Evolutionary conservation across 2,329 filamentous ascomycete genomes (phyloP), one percentile per base, ranked within the genome.

Genomic region (Myriosclerotinia curreyana): DNA sequence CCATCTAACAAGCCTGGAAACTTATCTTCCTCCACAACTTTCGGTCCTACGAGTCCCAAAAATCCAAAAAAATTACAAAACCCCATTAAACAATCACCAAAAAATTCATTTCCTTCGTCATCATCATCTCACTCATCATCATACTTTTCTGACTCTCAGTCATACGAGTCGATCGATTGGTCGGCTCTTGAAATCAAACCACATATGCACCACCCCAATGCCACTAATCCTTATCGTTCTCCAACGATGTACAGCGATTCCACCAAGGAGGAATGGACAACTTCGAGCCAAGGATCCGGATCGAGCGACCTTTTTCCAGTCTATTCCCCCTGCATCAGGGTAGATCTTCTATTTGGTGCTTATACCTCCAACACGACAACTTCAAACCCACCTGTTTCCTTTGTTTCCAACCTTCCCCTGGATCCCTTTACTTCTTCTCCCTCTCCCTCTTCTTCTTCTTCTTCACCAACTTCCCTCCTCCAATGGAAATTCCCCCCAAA

Each of bases 121-220:
- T 34, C 40, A 17, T 31, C 40, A 22, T 34, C 54, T 20, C 3
- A 5, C 6, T 34, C 49, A 1, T 51, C 49, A n/a, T 42, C 38
- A 17, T 25, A 46, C 25, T 48, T 48, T 46, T 58, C 55, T 22
- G 55, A 58, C 22, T 58, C 55, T 5, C n/a, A 31, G 5, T 58
- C 55, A 36, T 58, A 58, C 28, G 55, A 58, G 42, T 48, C 55
- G 20, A 58, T 58, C 55, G n/a, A 58, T 58, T 58, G 55, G 55
- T 58, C 55, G 42, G 28, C 55, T 58, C 55, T 58, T n/a, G 12
- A 58, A 31, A 46, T 58, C 28, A 46, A 46, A 25, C 42, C 28
- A 20, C 55, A 58, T 25, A 48, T 48, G 44, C 44, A 22, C 11
- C 44, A 22, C n/a, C 40, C 28, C 28, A 25, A 20, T 34, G 20